A percentile compares a stretch with the other conserved stretches of the same genome.
phyloP scores from a whole-genome alignment of 2,329 filamentous ascomycete genomes.

The Cladophialophora bantiana region DNA sequence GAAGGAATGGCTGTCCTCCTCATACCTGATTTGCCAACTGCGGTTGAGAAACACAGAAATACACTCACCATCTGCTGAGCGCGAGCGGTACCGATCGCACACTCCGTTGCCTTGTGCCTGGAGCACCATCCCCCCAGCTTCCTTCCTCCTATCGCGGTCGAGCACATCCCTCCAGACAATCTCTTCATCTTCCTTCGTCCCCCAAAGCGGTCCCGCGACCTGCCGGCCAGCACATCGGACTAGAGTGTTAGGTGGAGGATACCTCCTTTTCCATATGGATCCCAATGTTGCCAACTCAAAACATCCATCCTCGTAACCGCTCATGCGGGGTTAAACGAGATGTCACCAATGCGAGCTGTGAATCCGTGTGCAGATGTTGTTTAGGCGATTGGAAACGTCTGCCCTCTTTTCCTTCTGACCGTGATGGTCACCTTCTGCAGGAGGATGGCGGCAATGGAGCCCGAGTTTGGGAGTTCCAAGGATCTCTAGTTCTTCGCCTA shows the following conservation, averaged over 20 bases:
- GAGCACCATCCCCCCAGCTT: background rate
- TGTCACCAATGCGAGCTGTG: slow-evolving; percentile 10
- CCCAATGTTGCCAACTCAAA: slow-evolving; percentile 3
- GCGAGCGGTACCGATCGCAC: slow-evolving; percentile 19
- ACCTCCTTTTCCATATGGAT: background rate
- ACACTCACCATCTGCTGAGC: slow-evolving; percentile 6
- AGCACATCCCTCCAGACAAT: slow-evolving; percentile 4
- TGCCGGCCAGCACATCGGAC: slow-evolving; percentile 7
- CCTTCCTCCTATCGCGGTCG: slow-evolving; percentile 7
- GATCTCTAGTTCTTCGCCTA: slow-evolving; percentile 4
- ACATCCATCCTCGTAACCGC: slow-evolving; percentile 1
- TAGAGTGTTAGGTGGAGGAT: slow-evolving; percentile 14
- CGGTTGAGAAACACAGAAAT: background rate
- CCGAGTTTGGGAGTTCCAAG: background rate
- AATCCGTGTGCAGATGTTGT: slow-evolving; percentile 3
- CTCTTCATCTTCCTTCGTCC: background rate
- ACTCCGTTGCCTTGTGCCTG: slow-evolving; percentile 7
- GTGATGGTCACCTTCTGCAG: slow-evolving; percentile 16
- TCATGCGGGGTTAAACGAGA: slow-evolving; percentile 22
- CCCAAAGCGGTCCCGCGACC: slow-evolving; percentile 17
- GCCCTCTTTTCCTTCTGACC: slow-evolving; percentile 1
- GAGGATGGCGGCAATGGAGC: slow-evolving; percentile 4
- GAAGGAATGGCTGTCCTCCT: slow-evolving; percentile 6
- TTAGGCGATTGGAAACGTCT: slow-evolving; percentile 8
- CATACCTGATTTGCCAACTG: background rate